Conservation (phyloP, 2,329 filamentous ascomycete genomes). For the Plenodomus lindquistii region DNA sequence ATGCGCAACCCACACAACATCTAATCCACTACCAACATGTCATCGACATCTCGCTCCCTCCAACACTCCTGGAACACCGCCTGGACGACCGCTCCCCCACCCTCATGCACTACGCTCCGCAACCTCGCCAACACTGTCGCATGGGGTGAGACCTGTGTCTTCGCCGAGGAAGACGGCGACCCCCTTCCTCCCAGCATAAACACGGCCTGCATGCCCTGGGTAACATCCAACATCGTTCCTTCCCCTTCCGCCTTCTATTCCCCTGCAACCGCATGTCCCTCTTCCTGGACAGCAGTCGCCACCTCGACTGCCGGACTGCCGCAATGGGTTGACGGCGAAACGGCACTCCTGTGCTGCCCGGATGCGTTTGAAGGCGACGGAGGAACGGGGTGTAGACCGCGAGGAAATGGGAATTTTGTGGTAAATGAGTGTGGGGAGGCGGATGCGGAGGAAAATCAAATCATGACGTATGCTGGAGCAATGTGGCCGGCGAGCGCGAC, state of each 20-base stretch:
- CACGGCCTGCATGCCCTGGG: conserved; percentile 38
- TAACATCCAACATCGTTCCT: conserved; percentile 13
- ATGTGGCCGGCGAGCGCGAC: conserved; percentile 16
- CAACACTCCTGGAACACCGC: conserved; percentile 21
- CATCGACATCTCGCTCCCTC: conserved; percentile 16
- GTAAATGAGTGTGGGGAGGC: conserved; percentile 25
- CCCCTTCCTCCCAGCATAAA: conserved; percentile 80
- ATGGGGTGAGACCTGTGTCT: conserved; percentile 89
- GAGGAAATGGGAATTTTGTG: conserved; percentile 9
- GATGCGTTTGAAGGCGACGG: conserved; percentile 20
- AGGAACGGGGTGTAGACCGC: conserved; percentile 15
- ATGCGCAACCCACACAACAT: background rate
- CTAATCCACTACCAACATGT: conserved; percentile 9
- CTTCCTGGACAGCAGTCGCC: conserved; percentile 22
- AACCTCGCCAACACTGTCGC: conserved; percentile 12
- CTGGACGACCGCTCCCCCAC: conserved; percentile 17
- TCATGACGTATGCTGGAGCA: conserved; percentile 11
- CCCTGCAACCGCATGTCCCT: conserved; percentile 27
- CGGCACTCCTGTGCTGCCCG: conserved; percentile 28
- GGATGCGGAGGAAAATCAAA: conserved; percentile 25
- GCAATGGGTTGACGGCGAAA: conserved; percentile 24
- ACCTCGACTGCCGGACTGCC: conserved; percentile 17
- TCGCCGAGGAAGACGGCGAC: conserved; percentile 71
- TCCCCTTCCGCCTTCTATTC: conserved; percentile 22
- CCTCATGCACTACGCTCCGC: conserved; percentile 23